phyloP scores from a whole-genome alignment of 83 land plant species.

The Diphasiastrum complanatum region DNA sequence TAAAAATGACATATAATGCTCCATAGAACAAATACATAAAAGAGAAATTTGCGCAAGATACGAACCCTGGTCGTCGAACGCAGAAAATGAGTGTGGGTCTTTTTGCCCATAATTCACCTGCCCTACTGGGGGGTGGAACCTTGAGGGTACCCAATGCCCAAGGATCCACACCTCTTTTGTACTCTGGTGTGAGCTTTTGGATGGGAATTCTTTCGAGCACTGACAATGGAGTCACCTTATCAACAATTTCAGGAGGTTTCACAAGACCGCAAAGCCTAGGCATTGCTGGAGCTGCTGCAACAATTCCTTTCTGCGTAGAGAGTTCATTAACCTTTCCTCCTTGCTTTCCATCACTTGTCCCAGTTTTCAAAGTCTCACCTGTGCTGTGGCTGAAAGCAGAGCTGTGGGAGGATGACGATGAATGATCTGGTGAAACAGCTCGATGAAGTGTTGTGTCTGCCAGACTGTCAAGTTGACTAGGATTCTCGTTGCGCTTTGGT shows the following conservation, averaged over 20 bases:
- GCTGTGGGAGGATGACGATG: no score
- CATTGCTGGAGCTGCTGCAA: constrained; percentile 38
- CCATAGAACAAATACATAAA: background rate
- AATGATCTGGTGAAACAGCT: no score
- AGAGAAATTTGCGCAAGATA: background rate
- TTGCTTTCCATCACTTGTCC: background rate
- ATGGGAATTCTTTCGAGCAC: constrained; percentile 44
- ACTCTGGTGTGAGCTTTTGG: constrained; percentile 53
- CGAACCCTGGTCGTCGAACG: constrained; percentile 59
- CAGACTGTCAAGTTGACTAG: background rate
- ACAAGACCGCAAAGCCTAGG: constrained; percentile 55
- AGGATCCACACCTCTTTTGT: constrained; percentile 43
- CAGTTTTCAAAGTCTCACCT: background rate
- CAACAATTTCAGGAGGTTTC: constrained; percentile 30
- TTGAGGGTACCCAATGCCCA: constrained; percentile 19
- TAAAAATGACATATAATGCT: background rate
- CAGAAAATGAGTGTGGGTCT: constrained; percentile 48
- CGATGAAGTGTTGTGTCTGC: background rate
- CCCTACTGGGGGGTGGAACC: constrained; percentile 45
- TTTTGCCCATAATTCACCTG: constrained; percentile 50
- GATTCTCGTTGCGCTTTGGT: background rate
- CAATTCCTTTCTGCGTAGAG: constrained; percentile 41
- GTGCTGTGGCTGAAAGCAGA: background rate
- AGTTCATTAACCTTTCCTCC: constrained; percentile 1
- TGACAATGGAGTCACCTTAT: constrained; percentile 42